These are phyloP conservation scores for Podila clonocystis DNA, from an alignment of 192 early-diverging fungal genomes.

Conservation along the genomic window DNA sequence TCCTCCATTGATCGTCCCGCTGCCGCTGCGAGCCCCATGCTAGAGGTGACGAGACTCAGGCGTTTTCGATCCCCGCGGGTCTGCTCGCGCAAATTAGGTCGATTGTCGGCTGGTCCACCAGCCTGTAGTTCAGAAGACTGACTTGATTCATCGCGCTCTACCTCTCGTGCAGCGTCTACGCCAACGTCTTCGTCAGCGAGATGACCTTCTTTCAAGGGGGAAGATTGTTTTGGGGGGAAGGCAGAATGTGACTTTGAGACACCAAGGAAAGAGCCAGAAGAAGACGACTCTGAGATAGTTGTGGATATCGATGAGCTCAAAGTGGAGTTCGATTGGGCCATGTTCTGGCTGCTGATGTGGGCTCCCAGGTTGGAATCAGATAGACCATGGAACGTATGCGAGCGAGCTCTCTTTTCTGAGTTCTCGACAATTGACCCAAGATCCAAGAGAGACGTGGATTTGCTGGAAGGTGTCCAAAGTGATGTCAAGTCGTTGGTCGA, in stretches of 20 bases:
- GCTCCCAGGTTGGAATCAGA: slow-evolving; percentile 8
- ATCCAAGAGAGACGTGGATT: neutral
- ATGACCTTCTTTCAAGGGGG: slow-evolving; percentile 1
- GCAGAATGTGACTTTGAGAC: neutral
- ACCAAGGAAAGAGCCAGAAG: too few species aligned
- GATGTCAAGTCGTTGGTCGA: slow-evolving; percentile 36
- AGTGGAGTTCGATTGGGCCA: neutral
- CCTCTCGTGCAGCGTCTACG: too few species aligned
- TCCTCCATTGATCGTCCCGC: neutral
- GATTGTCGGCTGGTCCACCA: neutral
- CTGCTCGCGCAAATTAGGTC: neutral
- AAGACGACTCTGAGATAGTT: neutral
- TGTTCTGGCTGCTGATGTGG: neutral
- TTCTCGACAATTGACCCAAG: slow-evolving; percentile 1
- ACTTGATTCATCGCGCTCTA: neutral
- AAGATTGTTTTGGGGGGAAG: slow-evolving; percentile 17
- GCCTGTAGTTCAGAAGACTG: slow-evolving; percentile 1
- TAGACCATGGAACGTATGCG: slow-evolving; percentile 23
- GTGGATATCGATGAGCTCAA: slow-evolving; percentile 1
- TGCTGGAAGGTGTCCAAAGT: slow-evolving; percentile 1
- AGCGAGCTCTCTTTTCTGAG: slow-evolving; percentile 14
- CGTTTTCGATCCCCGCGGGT: slow-evolving; percentile 9
- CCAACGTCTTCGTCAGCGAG: neutral
- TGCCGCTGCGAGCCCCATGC: slow-evolving; percentile 22
- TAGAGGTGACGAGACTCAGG: slow-evolving; percentile 34